phyloP scores from a whole-genome alignment of 148 eudicot genomes.

The Euryodendron excelsum region DNA sequence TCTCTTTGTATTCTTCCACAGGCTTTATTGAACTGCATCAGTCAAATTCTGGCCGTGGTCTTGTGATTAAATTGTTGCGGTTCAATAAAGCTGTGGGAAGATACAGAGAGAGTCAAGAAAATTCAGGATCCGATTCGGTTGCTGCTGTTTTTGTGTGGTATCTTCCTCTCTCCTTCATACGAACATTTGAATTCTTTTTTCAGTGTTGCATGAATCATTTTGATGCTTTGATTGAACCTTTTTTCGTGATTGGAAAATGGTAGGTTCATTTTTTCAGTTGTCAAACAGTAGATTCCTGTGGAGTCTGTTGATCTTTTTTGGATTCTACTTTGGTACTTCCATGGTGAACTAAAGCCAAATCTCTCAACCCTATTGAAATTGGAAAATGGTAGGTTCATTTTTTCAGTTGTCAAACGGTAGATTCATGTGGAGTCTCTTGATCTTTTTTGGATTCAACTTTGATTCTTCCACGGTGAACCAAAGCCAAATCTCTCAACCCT shows the following conservation, averaged over 20 bases:
- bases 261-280: not conserved
- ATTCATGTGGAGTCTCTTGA: not conserved
- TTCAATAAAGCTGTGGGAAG: constrained; percentile 94
- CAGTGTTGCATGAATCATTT: not conserved
- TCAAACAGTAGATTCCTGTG: not conserved
- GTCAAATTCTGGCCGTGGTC: not conserved
- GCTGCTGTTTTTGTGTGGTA: not conserved
- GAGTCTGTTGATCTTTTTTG: not conserved
- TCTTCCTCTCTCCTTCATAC: not conserved
- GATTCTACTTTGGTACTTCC: not conserved
- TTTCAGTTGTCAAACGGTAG: not conserved
- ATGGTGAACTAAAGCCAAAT: not conserved
- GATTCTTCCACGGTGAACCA: not conserved
- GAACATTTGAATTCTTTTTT: not conserved
- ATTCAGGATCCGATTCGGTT: not conserved
- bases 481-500: not conserved
- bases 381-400: too few relatives aligned
- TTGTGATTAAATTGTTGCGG: constrained; percentile 24
- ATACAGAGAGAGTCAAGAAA: constrained; percentile 39
- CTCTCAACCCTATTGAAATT: too few relatives aligned
- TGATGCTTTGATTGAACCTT: not conserved
- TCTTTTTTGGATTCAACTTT: not conserved
- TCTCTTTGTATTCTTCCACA: constrained; percentile 80
- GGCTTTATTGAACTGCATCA: constrained; percentile 98
- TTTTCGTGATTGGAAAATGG: too few relatives aligned